These are phyloP conservation scores for Isoetes taiwanensis DNA, from an alignment of 75 land plant genomes.

Conservation along the genomic window DNA sequence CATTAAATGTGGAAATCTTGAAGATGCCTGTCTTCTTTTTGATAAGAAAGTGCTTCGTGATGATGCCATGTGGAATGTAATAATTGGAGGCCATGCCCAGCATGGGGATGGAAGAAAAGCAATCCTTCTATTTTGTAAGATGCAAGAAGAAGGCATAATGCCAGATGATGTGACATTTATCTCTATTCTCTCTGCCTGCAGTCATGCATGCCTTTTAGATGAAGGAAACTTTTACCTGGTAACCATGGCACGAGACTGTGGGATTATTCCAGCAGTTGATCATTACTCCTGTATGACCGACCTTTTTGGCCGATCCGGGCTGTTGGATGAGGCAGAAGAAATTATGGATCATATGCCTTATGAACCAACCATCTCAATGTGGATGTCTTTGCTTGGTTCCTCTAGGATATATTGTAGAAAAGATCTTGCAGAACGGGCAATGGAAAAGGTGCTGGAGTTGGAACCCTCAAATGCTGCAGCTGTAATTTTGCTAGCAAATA, in stretches of 20 bases:
- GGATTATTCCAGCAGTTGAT: constrained; percentile 35
- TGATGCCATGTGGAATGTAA: constrained; percentile 15
- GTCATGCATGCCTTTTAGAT: constrained; percentile 43
- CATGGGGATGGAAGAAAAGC: constrained; percentile 2
- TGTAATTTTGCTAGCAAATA: constrained; percentile 46
- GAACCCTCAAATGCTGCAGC: constrained; percentile 45
- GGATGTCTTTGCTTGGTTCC: constrained; percentile 40
- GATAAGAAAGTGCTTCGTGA: no score
- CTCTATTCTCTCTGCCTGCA: constrained; percentile 41
- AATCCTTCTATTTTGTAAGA: not conserved
- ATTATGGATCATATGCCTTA: constrained; percentile 33
- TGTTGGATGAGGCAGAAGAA: constrained; percentile 25
- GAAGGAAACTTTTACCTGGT: constrained; percentile 30
- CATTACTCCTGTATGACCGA: constrained; percentile 53
- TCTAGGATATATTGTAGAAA: constrained; percentile 26
- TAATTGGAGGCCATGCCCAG: constrained; percentile 8
- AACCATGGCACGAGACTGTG: constrained; percentile 25
- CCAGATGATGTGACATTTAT: constrained; percentile 26
- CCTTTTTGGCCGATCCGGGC: constrained; percentile 36
- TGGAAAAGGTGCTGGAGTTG: constrained; percentile 20
- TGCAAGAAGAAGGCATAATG: not conserved
- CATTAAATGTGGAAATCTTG: constrained; percentile 25
- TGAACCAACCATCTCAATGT: constrained; percentile 31
- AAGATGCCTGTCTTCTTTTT: constrained; percentile 18
- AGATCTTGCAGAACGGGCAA: constrained; percentile 27